Conservation (phyloP, 768 basidiomycete genomes). For the Punctularia strigosozonata region DNA sequence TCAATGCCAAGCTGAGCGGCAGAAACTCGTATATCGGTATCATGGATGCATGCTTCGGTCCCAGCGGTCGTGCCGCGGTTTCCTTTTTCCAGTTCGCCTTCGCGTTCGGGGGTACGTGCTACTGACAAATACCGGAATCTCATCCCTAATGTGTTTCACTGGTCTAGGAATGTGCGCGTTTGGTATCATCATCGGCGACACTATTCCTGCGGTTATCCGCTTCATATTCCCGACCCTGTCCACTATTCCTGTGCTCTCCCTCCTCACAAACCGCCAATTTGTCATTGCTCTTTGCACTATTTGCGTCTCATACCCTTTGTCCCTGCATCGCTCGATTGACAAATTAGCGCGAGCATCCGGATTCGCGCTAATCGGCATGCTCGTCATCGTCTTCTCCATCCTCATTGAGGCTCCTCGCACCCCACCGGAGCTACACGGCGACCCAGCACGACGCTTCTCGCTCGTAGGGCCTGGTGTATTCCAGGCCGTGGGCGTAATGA, state of each 20-base stretch:
- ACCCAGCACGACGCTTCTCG: constrained; percentile 61
- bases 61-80: constrained; percentile 83
- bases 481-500: constrained; percentile 95
- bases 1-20: constrained; percentile 94
- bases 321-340: constrained; percentile 94
- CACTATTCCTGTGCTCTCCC: constrained; percentile 57
- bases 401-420: constrained; percentile 74
- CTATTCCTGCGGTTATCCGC: constrained; percentile 88
- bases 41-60: constrained; percentile 89
- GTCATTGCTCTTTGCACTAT: constrained; percentile 81
- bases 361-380: constrained; percentile 86
- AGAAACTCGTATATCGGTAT: constrained; percentile 87
- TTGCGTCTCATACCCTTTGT: constrained; percentile 88
- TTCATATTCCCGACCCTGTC: constrained; percentile 63
- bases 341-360: constrained; percentile 90
- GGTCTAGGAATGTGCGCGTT: constrained; percentile 89
- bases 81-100: constrained; percentile 98
- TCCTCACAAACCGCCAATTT: constrained; percentile 81
- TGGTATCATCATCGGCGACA: constrained; percentile 95
- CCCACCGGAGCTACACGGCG: constrained; percentile 63
- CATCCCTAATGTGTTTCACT: neutral
- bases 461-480: constrained; percentile 74
- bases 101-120: constrained; percentile 80
- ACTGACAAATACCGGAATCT: too few species aligned
- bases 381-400: constrained; percentile 82